Conservation (phyloP, 192 early-diverging fungal genomes). For the Obelidium mucronatum region DNA sequence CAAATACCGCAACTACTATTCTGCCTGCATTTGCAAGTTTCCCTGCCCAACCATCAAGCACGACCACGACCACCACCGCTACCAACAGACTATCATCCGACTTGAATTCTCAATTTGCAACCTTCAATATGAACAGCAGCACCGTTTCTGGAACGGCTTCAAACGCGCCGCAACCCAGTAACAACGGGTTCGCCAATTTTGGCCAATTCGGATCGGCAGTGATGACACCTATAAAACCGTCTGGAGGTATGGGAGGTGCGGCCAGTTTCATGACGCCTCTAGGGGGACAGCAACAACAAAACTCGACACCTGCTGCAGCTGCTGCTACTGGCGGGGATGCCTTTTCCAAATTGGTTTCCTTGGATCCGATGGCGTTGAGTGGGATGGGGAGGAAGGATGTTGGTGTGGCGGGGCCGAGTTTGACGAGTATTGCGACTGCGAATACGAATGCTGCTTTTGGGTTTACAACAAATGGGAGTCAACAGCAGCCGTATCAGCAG, state of each 20-base stretch:
- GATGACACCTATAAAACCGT: too few species aligned
- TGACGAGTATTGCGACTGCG: not conserved
- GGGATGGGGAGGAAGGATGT: slow-evolving; percentile 39
- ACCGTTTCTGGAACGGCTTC: not conserved
- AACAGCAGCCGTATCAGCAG: not conserved
- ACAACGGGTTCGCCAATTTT: slow-evolving; percentile 32
- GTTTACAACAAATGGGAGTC: not conserved
- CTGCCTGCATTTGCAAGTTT: slow-evolving; percentile 5
- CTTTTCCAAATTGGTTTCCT: slow-evolving; percentile 53
- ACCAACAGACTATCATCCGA: not conserved
- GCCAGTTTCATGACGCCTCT: too few species aligned
- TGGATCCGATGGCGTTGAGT: slow-evolving; percentile 50
- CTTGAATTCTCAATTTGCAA: slow-evolving; percentile 6
- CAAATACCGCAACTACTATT: not conserved
- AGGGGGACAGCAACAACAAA: too few species aligned
- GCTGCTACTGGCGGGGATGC: slow-evolving; percentile 32
- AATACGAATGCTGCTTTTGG: not conserved
- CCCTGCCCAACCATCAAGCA: not conserved
- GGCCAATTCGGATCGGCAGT: too few species aligned
- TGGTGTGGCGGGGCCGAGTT: not conserved
- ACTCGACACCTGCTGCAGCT: not conserved
- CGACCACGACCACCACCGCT: not conserved
- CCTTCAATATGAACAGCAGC: not conserved
- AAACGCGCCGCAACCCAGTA: not conserved
- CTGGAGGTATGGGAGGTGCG: too few species aligned